Evolutionary conservation across 768 basidiomycete genomes (phyloP), one percentile per base, ranked within the genome.

Genomic region (Lactarius evosmus): DNA sequence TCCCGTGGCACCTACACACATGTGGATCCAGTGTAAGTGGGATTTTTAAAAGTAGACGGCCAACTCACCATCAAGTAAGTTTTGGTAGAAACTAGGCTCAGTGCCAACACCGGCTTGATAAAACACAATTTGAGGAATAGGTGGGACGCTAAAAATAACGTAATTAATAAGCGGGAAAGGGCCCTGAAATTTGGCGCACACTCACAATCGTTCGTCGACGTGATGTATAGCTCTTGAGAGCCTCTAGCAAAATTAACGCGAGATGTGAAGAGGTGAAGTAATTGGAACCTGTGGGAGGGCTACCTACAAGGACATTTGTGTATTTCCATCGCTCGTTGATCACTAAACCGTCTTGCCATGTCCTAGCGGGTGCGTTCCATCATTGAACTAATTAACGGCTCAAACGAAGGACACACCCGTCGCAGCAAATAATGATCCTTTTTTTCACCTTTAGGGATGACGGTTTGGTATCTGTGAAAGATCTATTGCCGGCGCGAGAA

Each of bases 381-480:
- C 40, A 51, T 50, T 32, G 19, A 44, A 30, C 11, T n/a, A n/a
- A 44, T 36, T 22, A 12, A 34, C 30, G 30, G 11, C 14, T 29
- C 11, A 8, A 34, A 50, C 32, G 44, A 17, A 34, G 27, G 49
- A 72, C 82, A 69, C 63, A 86, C 89, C 89, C 89, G 70, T 91
- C 89, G 66, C 89, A 91, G 68, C 87, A 90, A 40, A 91, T 78
- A 32, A 89, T 78, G 54, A 91, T 82, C 58, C 89, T 78, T 57
- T 66, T 66, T 44, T 46, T 66, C 22, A 64, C 32, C 29, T 41
- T 56, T 33, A 57, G 14, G 4, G 29, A 33, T 36, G 53, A 56
- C 16, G 62, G 55, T 17, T n/a, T 55, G 8, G 25, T 14, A 38
- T 64, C 38, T 12, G 66, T 56, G n/a, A 41, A 41, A 29, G 66